A percentile compares a stretch with the other conserved stretches of the same genome.
phyloP scores from a whole-genome alignment of 192 early-diverging fungal species.

The Rhizophagus sp. region DNA sequence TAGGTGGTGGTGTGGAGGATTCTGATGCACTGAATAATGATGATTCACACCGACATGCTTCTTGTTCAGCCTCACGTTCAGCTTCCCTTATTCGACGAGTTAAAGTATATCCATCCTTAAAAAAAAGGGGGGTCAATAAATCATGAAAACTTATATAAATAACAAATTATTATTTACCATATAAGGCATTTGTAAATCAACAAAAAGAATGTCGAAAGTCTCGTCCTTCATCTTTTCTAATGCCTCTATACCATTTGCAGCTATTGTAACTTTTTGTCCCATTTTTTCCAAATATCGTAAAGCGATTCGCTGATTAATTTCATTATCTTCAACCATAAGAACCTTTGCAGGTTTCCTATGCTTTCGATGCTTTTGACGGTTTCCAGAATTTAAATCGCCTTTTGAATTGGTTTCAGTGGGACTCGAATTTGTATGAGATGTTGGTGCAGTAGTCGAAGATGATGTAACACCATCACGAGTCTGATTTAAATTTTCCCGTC shows the following conservation, averaged over 20 bases:
- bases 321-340: conserved; percentile 5
- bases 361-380: not conserved
- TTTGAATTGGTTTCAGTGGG: not conserved
- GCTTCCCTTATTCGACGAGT: conserved; percentile 1
- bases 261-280: not conserved
- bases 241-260: conserved; percentile 7
- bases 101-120: not conserved
- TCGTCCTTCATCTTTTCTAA: not conserved
- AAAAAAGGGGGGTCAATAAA: not conserved
- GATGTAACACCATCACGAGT: no score
- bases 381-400: not conserved
- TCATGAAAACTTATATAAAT: not conserved
- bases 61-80: not conserved
- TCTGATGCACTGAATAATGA: not conserved
- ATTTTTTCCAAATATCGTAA: conserved; percentile 1
- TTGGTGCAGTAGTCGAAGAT: no score
- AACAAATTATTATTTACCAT: not conserved
- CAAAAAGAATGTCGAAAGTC: not conserved
- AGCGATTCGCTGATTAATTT: not conserved
- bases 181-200: not conserved
- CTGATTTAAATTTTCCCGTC: no score
- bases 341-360: not conserved
- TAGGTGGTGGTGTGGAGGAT: not conserved
- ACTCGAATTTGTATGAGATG: not conserved
- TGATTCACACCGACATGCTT: not conserved